A percentile compares a stretch with the other conserved stretches of the same genome.
These are phyloP conservation scores for Coemansia sp. DNA, from an alignment of 192 early-diverging fungal species.

Conservation along the genomic window DNA sequence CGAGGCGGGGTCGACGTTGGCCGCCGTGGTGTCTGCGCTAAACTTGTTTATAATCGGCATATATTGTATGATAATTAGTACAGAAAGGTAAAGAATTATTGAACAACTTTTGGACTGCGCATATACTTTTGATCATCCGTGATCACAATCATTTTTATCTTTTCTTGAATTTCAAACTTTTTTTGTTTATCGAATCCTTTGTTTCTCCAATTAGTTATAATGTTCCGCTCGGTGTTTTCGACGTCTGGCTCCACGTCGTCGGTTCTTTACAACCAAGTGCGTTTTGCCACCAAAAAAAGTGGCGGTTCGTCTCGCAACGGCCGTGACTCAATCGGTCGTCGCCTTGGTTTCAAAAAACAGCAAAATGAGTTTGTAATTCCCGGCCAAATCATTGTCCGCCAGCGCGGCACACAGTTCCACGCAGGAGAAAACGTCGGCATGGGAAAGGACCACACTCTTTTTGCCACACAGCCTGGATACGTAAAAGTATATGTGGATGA, in stretches of 20 bases:
- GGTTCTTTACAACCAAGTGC: slow-evolving; percentile 55
- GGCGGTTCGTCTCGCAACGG: slow-evolving; percentile 79
- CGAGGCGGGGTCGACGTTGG: slow-evolving; percentile 3
- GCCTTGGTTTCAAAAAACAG: slow-evolving; percentile 74
- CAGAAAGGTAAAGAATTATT: not conserved
- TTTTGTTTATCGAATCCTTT: not conserved
- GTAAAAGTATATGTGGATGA: slow-evolving; percentile 75
- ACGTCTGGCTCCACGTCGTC: not conserved
- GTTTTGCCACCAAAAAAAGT: slow-evolving; percentile 75
- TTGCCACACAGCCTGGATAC: slow-evolving; percentile 67
- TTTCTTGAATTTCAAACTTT: not conserved
- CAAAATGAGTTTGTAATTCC: slow-evolving; percentile 67
- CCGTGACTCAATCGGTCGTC: slow-evolving; percentile 74
- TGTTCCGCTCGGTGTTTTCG: slow-evolving; percentile 30
- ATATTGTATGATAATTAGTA: not conserved
- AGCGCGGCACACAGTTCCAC: slow-evolving; percentile 76
- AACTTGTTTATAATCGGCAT: slow-evolving; percentile 7
- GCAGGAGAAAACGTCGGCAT: slow-evolving; percentile 78
- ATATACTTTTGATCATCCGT: not conserved
- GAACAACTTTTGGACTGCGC: slow-evolving; percentile 1
- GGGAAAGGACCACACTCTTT: slow-evolving; percentile 79
- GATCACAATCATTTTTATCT: not conserved
- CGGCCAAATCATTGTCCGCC: slow-evolving; percentile 80
- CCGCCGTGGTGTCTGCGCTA: not conserved
- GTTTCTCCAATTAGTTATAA: slow-evolving; percentile 3